Evolutionary conservation across 192 early-diverging fungal species (phyloP).

Genomic region (Coemansia furcata): DNA sequence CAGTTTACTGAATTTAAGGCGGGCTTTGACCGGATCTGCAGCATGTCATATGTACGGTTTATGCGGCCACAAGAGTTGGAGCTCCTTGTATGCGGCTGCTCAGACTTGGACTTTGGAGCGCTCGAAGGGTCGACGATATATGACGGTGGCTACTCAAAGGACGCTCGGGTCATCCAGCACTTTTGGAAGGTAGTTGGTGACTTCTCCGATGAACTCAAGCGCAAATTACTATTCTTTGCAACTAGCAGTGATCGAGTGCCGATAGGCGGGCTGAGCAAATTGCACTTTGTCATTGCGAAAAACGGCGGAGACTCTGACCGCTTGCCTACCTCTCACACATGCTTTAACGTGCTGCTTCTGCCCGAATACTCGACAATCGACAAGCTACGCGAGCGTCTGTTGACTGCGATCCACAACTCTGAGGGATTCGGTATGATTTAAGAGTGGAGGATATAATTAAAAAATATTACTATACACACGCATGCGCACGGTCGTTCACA

Average conservation of each 20-base stretch:
- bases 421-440: conserved; percentile 81
- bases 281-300: conserved; percentile 84
- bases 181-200: conserved; percentile 87
- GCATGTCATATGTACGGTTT: conserved; percentile 54
- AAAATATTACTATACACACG: neutral
- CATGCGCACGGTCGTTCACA: neutral
- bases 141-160: conserved; percentile 75
- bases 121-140: conserved; percentile 78
- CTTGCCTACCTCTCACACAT: conserved; percentile 90
- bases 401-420: conserved; percentile 77
- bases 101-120: conserved; percentile 79
- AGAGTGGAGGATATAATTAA: neutral
- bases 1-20: conserved; percentile 79
- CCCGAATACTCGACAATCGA: conserved; percentile 79
- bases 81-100: conserved; percentile 82
- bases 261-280: conserved; percentile 79
- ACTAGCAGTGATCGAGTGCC: conserved; percentile 92
- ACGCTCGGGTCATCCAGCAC: conserved; percentile 64
- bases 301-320: conserved; percentile 84
- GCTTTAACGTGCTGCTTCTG: conserved; percentile 87
- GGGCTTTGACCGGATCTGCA: conserved; percentile 67
- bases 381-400: conserved; percentile 71
- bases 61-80: conserved; percentile 90
- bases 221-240: conserved; percentile 83
- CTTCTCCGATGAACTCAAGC: conserved; percentile 82